Percentiles rank a stretch among this genome's conserved stretches.
These are phyloP conservation scores for Cutaneotrichosporon spelunceum DNA, from an alignment of 1,284 basidiomycete species.

Conservation along the genomic window DNA sequence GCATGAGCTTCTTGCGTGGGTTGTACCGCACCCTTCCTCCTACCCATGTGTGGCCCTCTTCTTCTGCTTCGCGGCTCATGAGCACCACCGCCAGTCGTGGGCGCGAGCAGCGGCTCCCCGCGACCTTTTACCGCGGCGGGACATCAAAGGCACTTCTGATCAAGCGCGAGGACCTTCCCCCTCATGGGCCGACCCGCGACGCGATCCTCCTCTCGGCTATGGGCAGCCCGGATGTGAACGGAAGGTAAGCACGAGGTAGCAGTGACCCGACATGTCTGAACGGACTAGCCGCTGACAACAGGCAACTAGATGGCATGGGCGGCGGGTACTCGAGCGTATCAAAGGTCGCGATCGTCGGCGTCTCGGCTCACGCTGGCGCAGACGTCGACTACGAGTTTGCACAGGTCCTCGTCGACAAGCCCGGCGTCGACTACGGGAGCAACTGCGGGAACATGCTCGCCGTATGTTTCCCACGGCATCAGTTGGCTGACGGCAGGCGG, in stretches of 20 bases:
- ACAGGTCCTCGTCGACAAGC: conserved; percentile 26
- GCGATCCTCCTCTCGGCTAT: conserved; percentile 69
- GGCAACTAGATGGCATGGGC: conserved; percentile 71
- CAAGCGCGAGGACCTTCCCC: conserved; percentile 57
- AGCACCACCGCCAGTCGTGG: background rate
- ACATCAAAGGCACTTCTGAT: conserved; percentile 76
- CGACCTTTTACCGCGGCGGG: conserved; percentile 58
- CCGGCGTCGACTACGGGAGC: conserved; percentile 31
- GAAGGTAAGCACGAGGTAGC: conserved; percentile 26
- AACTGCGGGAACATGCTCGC: conserved; percentile 42
- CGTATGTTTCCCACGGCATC: conserved; percentile 1
- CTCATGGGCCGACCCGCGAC: conserved; percentile 57
- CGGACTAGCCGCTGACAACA: background rate
- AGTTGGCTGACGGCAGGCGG: conserved; percentile 21
- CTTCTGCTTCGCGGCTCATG: background rate
- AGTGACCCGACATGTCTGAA: background rate
- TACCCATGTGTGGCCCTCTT: background rate
- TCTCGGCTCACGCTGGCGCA: conserved; percentile 29
- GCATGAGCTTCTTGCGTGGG: background rate
- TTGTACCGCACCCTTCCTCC: background rate
- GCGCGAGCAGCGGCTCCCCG: conserved; percentile 12
- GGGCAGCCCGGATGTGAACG: conserved; percentile 76
- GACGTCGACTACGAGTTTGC: conserved; percentile 38
- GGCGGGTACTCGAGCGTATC: conserved; percentile 74
- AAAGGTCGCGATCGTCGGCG: conserved; percentile 70